phyloP scores from a whole-genome alignment of 495 filamentous ascomycete species.

The Neurospora sp. region DNA sequence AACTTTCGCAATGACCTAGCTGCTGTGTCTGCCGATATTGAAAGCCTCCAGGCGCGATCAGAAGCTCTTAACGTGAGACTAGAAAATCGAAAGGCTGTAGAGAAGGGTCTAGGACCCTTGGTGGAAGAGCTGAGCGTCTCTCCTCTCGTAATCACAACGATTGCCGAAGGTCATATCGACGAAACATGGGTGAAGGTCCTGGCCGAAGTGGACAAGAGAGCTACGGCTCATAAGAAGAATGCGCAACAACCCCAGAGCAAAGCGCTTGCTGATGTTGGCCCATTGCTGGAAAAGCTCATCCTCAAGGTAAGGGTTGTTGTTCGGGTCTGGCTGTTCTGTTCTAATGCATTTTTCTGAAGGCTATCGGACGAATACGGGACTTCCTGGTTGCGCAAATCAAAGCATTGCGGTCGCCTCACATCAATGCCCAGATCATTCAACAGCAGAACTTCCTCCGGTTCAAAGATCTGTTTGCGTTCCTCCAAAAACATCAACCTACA shows the following conservation, averaged over 20 bases:
- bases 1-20: conserved; percentile 90
- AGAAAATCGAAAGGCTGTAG: conserved; percentile 80
- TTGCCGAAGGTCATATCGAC: conserved; percentile 82
- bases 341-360: conserved; percentile 35
- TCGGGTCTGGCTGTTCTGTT: background rate
- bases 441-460: conserved; percentile 79
- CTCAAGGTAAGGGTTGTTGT: conserved; percentile 50
- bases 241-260: conserved; percentile 55
- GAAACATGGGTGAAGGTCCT: conserved; percentile 80
- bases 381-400: conserved; percentile 91
- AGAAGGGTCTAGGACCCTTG: conserved; percentile 77
- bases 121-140: conserved; percentile 88
- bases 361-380: conserved; percentile 87
- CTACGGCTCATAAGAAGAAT: conserved; percentile 55
- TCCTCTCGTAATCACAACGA: conserved; percentile 67
- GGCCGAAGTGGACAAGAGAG: conserved; percentile 73
- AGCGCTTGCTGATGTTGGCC: conserved; percentile 71
- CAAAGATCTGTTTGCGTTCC: conserved; percentile 77
- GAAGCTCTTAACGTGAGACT: conserved; percentile 74
- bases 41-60: conserved; percentile 80
- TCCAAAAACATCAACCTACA: conserved; percentile 63
- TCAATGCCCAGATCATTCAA: conserved; percentile 93
- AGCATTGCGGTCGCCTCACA: conserved; percentile 80
- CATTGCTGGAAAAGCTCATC: conserved; percentile 70
- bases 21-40: conserved; percentile 86